Evolutionary conservation across 768 basidiomycete species (phyloP).

Genomic region (Boletus reticuloceps): DNA sequence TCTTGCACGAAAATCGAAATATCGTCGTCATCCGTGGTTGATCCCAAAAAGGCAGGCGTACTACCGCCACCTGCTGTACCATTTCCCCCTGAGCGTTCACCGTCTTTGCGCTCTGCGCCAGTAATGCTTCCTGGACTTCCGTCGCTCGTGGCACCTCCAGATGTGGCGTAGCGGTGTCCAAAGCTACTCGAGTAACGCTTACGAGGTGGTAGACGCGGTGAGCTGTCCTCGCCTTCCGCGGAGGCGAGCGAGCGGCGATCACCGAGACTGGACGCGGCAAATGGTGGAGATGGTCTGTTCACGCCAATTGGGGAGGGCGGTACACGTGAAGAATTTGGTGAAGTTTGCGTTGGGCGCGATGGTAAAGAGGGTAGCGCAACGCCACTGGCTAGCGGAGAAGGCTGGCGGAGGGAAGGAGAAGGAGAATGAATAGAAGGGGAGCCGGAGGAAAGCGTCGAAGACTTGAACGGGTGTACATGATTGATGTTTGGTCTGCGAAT

Average conservation of each 20-base stretch:
- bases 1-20: constrained; percentile 77
- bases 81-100: constrained; percentile 20
- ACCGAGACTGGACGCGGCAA: constrained; percentile 41
- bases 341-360: constrained; percentile 34
- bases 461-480: constrained; percentile 47
- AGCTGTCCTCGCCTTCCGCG: constrained; percentile 34
- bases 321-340: constrained; percentile 42
- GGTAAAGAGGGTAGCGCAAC: constrained; percentile 32
- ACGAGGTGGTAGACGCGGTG: constrained; percentile 31
- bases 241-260: constrained; percentile 39
- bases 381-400: constrained; percentile 41
- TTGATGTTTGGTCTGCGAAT: constrained; percentile 44
- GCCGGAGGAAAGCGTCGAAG: constrained; percentile 48
- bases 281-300: constrained; percentile 38
- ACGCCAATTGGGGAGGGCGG: constrained; percentile 39
- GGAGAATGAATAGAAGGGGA: constrained; percentile 49
- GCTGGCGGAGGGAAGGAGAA: constrained; percentile 45
- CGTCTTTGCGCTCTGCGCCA: constrained; percentile 20
- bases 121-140: constrained; percentile 23
- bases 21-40: constrained; percentile 68
- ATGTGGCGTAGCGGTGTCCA: constrained; percentile 60
- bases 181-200: constrained; percentile 81
- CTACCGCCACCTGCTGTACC: constrained; percentile 15
- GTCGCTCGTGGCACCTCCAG: constrained; percentile 41
- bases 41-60: constrained; percentile 43